Percentiles rank a stretch among this genome's conserved stretches.
phyloP scores from a whole-genome alignment of 202 grass and related monocot genomes.

The Digitaria exilis region DNA sequence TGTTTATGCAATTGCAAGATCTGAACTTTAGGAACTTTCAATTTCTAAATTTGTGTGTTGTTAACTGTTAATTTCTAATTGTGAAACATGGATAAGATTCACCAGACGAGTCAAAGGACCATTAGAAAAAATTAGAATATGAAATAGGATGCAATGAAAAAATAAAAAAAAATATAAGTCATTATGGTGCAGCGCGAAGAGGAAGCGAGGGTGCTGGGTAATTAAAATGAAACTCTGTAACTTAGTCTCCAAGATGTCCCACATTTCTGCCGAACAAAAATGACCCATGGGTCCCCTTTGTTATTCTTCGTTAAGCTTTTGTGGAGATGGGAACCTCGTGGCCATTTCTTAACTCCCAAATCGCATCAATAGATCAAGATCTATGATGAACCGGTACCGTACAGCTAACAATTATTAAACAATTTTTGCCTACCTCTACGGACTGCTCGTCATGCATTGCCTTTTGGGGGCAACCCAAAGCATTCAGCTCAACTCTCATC shows the following conservation, averaged over 20 bases:
- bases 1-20: background rate
- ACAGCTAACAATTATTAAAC: conserved; percentile 6
- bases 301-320: background rate
- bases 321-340: background rate
- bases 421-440: background rate
- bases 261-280: background rate
- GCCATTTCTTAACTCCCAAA: background rate
- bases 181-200: background rate
- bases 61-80: background rate
- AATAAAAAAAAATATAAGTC: background rate
- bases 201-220: background rate
- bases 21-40: background rate
- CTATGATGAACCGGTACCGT: conserved; percentile 17
- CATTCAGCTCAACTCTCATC: background rate
- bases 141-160: background rate
- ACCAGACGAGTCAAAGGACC: background rate
- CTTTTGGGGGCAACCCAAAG: conserved; percentile 45
- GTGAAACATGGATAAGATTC: background rate
- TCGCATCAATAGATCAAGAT: background rate
- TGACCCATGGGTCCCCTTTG: background rate
- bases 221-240: background rate
- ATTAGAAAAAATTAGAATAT: background rate
- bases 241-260: background rate
- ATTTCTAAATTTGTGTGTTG: background rate
- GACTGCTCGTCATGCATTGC: conserved; percentile 8